These are phyloP conservation scores for Gloeostereum incarnatum DNA, from an alignment of 768 basidiomycete genomes.

Conservation along the genomic window DNA sequence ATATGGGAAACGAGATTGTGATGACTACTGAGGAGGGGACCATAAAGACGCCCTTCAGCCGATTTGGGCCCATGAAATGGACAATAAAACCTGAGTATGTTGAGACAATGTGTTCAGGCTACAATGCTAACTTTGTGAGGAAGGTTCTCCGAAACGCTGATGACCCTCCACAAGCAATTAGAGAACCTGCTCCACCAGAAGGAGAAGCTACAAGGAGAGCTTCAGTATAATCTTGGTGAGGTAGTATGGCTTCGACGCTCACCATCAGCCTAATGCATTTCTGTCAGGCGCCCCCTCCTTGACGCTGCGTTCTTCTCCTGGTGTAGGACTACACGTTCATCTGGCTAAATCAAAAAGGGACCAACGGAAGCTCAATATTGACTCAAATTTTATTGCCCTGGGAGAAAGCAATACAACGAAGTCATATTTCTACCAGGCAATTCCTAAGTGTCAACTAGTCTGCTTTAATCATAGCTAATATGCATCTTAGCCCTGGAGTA, in stretches of 20 bases:
- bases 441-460: constrained; percentile 4
- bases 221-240: constrained; percentile 50
- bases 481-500: constrained; percentile 63
- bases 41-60: neutral
- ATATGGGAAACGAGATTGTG: no score
- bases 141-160: constrained; percentile 55
- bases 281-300: constrained; percentile 60
- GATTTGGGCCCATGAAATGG: constrained; percentile 27
- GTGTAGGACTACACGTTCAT: constrained; percentile 71
- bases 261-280: neutral
- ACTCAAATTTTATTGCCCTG: constrained; percentile 45
- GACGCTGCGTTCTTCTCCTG: constrained; percentile 58
- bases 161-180: constrained; percentile 37
- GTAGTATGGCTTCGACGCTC: neutral
- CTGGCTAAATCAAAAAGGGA: constrained; percentile 59
- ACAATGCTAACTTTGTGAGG: neutral
- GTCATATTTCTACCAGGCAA: constrained; percentile 58
- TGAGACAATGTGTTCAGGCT: neutral
- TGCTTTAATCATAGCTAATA: neutral
- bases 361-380: constrained; percentile 32
- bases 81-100: constrained; percentile 48
- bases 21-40: neutral
- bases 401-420: constrained; percentile 59
- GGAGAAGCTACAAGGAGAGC: constrained; percentile 39
- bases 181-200: constrained; percentile 32